Evolutionary conservation across 2,329 filamentous ascomycete genomes (phyloP), one percentile per base, ranked within the genome.

Genomic region (Penicillium polonicum): DNA sequence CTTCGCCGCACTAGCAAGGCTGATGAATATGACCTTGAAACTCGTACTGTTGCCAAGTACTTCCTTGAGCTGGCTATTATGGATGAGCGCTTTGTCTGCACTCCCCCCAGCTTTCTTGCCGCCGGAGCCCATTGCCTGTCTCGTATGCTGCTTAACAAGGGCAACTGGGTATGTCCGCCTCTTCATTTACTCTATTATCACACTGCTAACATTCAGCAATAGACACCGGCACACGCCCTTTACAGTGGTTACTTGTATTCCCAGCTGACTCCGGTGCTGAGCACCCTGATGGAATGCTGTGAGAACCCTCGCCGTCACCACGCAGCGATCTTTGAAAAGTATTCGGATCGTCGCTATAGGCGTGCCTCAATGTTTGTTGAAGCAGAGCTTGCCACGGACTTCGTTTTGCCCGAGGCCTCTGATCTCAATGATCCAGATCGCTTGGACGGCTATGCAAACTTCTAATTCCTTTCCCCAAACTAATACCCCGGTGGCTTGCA

Each of bases 1-100:
- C 82, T 99, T 60, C 86, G 94, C 60, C 88, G 93, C 56, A 94
- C 97, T 76, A 97, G 93, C 86, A 97, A 97, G 80, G 94, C 94
- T 15, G 94, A 99, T 72, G 92, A 97, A 71, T 99, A 97, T 71
- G 92, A 99, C 71, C 81, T 96, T 46, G 93, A 99, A 78, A 97
- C 93, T 12, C 86, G 94, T 38, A 97, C 94, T 5, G 80, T 99
- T 54, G 92, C 94, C 67, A 99, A 99, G 78, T 99, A 99, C 78
- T 97, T 99, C 76, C 82, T 99, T 27, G 94, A 99, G 74, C 85
- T 97, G 55, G 95, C 92, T 38, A 88, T 97, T 73, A 97, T 97
- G 92, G 94, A 99, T 72, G 92, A 97, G 80, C 89, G 93, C 21
- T 97, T 99, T 70, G 91, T 99, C 36, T 91, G 90, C 27, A 91